Base-by-base conservation (phyloP, 2,329 filamentous ascomycete genomes). In the Claviceps quebecensis region DNA sequence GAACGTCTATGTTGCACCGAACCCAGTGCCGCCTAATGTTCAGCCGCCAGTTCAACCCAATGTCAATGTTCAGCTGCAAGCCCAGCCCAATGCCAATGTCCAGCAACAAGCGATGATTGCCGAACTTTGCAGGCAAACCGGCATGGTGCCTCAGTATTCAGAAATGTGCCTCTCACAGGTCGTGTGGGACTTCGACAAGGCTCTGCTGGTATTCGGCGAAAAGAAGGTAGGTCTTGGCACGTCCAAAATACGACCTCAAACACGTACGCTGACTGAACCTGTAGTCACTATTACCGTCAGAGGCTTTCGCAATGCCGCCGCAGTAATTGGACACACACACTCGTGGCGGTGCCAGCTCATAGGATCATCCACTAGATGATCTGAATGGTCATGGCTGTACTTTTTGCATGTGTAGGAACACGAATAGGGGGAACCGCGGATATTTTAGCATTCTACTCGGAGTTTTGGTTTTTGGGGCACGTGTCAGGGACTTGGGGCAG, bases 121-220 rank as follows among this genome's bases (percentile, higher is more conserved):
- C 19, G 83, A 93, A 63, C 75, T 96, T 49, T 84, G 81, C 56
- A 81, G 80, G 56, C 81, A 81, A 60, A 95, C 90, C 1, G 80
- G 82, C 52, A 88, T 98, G 81, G 93, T 80, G 8, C 68, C 82
- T 9, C 74, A 86, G 53, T 95, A 86, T 64, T 85, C 89, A 1
- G 78, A 83, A 58, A 78, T 94, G 73, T 96, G 91, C 60, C 73
- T 97, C 16, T 75, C 80, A 2, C 81, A 89, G 53, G 87, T 84
- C 52, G 78, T 76, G 39, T 97, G 89, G 88, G 79, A 94, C 63
- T 80, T 90, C 47, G 78, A 86, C 39, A 77, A 78, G 57, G 91
- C 90, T 2, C 69, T 90, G 57, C 71, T 76, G 50, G 80, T 86
- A 36, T 96, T 95, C 63, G 77, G 83, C 55, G 77, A 83, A 57